A percentile compares a stretch with the other conserved stretches of the same genome.
Conservation (phyloP, 2,329 filamentous ascomycete species). For the Penicillium digitatum region DNA sequence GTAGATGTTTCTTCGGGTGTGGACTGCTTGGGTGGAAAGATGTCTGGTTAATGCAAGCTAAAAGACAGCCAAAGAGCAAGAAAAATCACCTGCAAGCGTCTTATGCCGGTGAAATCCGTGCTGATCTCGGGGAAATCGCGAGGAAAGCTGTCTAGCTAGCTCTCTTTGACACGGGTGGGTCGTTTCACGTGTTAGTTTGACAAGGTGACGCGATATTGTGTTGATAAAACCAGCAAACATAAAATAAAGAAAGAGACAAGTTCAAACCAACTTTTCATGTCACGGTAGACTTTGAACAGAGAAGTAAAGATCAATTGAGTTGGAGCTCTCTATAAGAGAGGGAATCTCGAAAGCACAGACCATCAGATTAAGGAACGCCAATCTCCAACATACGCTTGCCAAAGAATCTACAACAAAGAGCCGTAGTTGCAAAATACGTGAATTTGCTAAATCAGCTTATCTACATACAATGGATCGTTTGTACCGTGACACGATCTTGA, state of each 20-base stretch:
- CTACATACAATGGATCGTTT: not conserved
- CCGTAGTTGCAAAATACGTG: not conserved
- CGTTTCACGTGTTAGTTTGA: not conserved
- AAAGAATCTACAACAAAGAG: not conserved
- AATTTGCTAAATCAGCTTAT: not conserved
- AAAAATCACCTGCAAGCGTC: not conserved
- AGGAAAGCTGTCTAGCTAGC: not conserved
- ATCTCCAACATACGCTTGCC: not conserved
- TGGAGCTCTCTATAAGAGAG: not conserved
- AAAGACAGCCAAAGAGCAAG: not conserved
- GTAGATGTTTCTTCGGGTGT: not conserved
- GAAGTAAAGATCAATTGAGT: not conserved
- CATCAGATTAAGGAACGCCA: slow-evolving; percentile 1
- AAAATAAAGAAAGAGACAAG: not conserved
- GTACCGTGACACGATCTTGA: not conserved
- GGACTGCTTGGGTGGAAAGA: not conserved
- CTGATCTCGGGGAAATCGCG: not conserved
- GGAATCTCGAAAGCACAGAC: not conserved
- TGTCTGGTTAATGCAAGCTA: not conserved
- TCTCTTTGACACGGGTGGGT: not conserved
- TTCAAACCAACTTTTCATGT: not conserved
- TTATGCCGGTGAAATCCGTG: not conserved
- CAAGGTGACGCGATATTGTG: not conserved
- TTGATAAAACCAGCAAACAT: not conserved
- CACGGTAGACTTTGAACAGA: not conserved